Percentiles rank a stretch among this genome's conserved stretches.
Evolutionary conservation across 2,329 filamentous ascomycete genomes (phyloP).

Genomic region (Neonectria faginata): DNA sequence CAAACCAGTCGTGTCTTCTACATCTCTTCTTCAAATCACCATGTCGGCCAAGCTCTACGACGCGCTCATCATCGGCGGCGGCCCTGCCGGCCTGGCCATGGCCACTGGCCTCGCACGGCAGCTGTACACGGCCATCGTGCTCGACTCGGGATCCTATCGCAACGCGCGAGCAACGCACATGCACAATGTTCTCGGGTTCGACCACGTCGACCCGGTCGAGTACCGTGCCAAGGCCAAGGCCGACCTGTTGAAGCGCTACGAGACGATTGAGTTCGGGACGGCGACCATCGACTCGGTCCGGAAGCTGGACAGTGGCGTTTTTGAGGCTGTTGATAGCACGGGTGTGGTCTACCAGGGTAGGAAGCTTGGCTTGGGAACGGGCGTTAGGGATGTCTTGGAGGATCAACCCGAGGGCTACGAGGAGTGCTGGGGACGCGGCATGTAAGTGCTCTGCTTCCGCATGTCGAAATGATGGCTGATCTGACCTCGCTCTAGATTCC

Average conservation of each 20-base stretch:
- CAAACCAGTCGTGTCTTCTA: background rate
- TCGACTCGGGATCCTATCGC: constrained; percentile 64
- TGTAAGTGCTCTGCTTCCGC: constrained; percentile 51
- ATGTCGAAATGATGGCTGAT: background rate
- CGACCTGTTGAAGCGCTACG: constrained; percentile 52
- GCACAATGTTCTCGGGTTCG: constrained; percentile 58
- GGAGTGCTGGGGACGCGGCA: constrained; percentile 65
- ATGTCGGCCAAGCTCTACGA: constrained; percentile 54
- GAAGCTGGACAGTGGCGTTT: constrained; percentile 47
- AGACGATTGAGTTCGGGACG: constrained; percentile 50
- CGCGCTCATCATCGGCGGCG: constrained; percentile 65
- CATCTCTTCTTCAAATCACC: background rate
- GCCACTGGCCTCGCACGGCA: constrained; percentile 62
- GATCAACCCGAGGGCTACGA: constrained; percentile 63
- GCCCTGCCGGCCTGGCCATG: constrained; percentile 62
- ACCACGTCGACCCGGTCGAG: constrained; percentile 51
- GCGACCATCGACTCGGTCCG: constrained; percentile 44
- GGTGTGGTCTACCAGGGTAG: constrained; percentile 59
- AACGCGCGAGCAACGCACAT: constrained; percentile 61
- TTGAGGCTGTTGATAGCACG: constrained; percentile 54
- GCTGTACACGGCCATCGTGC: constrained; percentile 58
- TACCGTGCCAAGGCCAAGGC: constrained; percentile 51
- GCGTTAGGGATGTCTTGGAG: constrained; percentile 63
- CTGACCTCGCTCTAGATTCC: constrained; percentile 55
- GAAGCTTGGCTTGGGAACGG: constrained; percentile 67